A percentile compares a stretch with the other conserved stretches of the same genome.
Evolutionary conservation across 2,329 filamentous ascomycete genomes (phyloP).

Genomic region (Fusarium tanahbumbuense): DNA sequence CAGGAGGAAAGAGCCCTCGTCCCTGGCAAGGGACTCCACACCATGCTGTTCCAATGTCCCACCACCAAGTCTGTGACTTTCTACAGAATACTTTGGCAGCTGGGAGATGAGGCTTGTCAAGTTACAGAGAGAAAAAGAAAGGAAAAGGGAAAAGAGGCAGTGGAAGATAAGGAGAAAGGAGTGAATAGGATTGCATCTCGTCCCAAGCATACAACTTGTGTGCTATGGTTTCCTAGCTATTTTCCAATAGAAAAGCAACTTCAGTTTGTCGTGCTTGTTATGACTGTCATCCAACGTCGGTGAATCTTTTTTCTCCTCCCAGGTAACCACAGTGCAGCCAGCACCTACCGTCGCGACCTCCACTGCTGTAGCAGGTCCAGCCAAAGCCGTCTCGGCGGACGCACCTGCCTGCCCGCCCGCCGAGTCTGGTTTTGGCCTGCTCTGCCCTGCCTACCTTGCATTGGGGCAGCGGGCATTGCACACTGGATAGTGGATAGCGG

Average conservation of each 20-base stretch:
- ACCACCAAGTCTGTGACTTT: neutral
- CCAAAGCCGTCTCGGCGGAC: slow-evolving; percentile 34
- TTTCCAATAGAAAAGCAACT: neutral
- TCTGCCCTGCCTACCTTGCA: neutral
- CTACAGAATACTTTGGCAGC: neutral
- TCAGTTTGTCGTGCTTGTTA: neutral
- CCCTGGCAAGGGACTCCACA: slow-evolving; percentile 34
- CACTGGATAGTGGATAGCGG: neutral
- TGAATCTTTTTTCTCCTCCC: neutral
- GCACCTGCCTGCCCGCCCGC: slow-evolving; percentile 16
- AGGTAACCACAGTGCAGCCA: neutral
- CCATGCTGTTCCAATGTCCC: slow-evolving; percentile 5
- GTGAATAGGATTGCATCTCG: neutral
- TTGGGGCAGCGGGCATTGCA: neutral
- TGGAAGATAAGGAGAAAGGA: neutral
- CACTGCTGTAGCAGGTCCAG: slow-evolving; percentile 12
- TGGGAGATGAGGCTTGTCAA: neutral
- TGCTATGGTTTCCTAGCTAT: neutral
- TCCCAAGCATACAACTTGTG: neutral
- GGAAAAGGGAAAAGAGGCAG: neutral
- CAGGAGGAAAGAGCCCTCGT: slow-evolving; percentile 20
- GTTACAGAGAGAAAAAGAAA: neutral
- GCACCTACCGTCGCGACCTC: neutral
- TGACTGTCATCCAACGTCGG: neutral
- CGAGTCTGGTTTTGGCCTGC: neutral